A percentile compares a stretch with the other conserved stretches of the same genome.
phyloP scores from a whole-genome alignment of 73 alveolate species.

The Paramecium octaurelia region DNA sequence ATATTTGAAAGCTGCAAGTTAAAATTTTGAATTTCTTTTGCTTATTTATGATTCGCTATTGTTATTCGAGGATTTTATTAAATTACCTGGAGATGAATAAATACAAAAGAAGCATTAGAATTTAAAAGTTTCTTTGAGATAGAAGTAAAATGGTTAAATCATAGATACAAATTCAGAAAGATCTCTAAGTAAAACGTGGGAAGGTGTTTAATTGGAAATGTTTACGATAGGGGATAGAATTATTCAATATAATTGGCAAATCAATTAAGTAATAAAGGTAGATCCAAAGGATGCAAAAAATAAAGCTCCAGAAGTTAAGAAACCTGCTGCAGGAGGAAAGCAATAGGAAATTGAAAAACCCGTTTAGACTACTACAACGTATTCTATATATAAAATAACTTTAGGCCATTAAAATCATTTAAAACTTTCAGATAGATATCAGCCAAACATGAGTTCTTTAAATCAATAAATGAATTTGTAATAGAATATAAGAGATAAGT shows the following conservation, averaged over 20 bases:
- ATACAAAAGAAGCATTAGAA: constrained; percentile 57
- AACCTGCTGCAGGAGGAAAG: constrained; percentile 55
- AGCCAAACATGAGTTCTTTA: constrained; percentile 28
- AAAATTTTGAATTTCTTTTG: constrained; percentile 42
- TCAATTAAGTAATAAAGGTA: constrained; percentile 31
- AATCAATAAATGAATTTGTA: not conserved
- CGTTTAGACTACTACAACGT: not conserved
- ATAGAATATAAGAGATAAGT: constrained; percentile 25
- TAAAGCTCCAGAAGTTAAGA: constrained; percentile 1
- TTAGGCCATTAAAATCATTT: constrained; percentile 51
- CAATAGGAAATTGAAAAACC: not conserved
- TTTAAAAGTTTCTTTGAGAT: constrained; percentile 54
- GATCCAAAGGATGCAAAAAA: constrained; percentile 61
- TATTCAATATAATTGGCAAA: constrained; percentile 29
- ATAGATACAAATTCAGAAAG: constrained; percentile 61
- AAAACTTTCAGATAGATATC: constrained; percentile 52
- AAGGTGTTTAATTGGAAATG: constrained; percentile 26
- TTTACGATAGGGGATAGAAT: constrained; percentile 46
- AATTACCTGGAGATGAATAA: constrained; percentile 62
- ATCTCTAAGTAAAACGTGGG: constrained; percentile 58
- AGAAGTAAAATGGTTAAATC: constrained; percentile 46
- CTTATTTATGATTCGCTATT: constrained; percentile 51
- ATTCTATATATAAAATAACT: not conserved
- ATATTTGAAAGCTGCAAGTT: constrained; percentile 1
- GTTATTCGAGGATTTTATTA: constrained; percentile 54